These are phyloP conservation scores for Sugiyamaella mastotermitis DNA, from an alignment of 805 yeast species.

Conservation along the genomic window DNA sequence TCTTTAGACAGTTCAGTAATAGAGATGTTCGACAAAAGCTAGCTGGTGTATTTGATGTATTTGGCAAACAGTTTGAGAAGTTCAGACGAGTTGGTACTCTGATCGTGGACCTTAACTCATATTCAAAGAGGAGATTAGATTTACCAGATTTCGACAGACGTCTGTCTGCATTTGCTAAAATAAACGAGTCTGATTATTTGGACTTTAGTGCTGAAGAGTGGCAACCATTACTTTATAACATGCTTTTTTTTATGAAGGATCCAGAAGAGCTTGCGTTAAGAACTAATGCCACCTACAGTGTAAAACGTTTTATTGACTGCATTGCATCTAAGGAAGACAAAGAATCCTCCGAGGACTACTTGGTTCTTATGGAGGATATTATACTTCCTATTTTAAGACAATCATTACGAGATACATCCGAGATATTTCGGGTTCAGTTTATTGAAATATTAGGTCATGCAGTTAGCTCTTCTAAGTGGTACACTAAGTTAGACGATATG, in stretches of 20 bases:
- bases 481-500: constrained; percentile 59
- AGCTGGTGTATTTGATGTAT: constrained; percentile 50
- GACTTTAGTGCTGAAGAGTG: constrained; percentile 54
- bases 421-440: constrained; percentile 65
- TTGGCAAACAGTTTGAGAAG: constrained; percentile 48
- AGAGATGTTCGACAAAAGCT: constrained; percentile 56
- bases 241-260: constrained; percentile 67
- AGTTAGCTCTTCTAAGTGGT: constrained; percentile 32
- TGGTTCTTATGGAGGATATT: constrained; percentile 42
- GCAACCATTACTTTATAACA: constrained; percentile 68
- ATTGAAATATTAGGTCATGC: constrained; percentile 64
- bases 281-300: constrained; percentile 61
- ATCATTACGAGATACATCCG: constrained; percentile 59
- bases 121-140: constrained; percentile 51
- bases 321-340: constrained; percentile 23
- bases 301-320: constrained; percentile 62
- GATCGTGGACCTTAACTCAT: constrained; percentile 66
- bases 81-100: constrained; percentile 43
- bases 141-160: constrained; percentile 78
- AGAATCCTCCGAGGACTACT: constrained; percentile 26
- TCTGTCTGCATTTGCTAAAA: constrained; percentile 55
- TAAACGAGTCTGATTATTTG: constrained; percentile 51
- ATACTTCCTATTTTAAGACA: constrained; percentile 59
- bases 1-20: constrained; percentile 56
- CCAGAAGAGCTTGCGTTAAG: constrained; percentile 75